Conservation (phyloP, 192 early-diverging fungal species). For the Backusella tarrabulga region DNA sequence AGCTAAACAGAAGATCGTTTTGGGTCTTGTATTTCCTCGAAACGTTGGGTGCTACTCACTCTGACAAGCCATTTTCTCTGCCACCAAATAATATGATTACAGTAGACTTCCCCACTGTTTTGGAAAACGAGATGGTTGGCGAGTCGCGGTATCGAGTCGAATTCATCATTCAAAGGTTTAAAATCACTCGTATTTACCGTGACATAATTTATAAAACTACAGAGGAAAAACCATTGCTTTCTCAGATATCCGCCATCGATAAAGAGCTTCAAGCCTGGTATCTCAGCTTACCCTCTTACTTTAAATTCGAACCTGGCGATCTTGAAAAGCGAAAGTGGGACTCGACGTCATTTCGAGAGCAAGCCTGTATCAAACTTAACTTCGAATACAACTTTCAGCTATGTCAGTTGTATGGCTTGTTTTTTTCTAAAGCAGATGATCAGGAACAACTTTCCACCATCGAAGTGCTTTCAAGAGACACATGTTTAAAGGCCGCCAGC, state of each 20-base stretch:
- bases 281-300: slow-evolving; percentile 21
- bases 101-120: neutral
- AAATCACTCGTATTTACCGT: slow-evolving; percentile 33
- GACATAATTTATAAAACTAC: slow-evolving; percentile 25
- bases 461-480: slow-evolving; percentile 18
- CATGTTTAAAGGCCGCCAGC: slow-evolving; percentile 25
- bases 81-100: slow-evolving; percentile 20
- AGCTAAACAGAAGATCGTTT: slow-evolving; percentile 25
- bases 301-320: slow-evolving; percentile 25
- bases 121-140: slow-evolving; percentile 23
- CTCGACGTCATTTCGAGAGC: slow-evolving; percentile 31
- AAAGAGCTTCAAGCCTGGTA: slow-evolving; percentile 30
- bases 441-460: slow-evolving; percentile 17
- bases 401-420: slow-evolving; percentile 32
- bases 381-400: slow-evolving; percentile 39
- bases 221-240: slow-evolving; percentile 17
- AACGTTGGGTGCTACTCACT: slow-evolving; percentile 26
- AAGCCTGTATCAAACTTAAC: slow-evolving; percentile 37
- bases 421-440: slow-evolving; percentile 19
- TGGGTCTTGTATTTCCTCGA: slow-evolving; percentile 24
- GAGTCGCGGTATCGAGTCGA: slow-evolving; percentile 34
- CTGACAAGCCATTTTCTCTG: slow-evolving; percentile 35
- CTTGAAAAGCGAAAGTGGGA: slow-evolving; percentile 10
- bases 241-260: slow-evolving; percentile 28
- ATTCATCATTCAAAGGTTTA: slow-evolving; percentile 32